Conservation (phyloP, 805 yeast species). For the Wickerhamomyces ciferrii region DNA sequence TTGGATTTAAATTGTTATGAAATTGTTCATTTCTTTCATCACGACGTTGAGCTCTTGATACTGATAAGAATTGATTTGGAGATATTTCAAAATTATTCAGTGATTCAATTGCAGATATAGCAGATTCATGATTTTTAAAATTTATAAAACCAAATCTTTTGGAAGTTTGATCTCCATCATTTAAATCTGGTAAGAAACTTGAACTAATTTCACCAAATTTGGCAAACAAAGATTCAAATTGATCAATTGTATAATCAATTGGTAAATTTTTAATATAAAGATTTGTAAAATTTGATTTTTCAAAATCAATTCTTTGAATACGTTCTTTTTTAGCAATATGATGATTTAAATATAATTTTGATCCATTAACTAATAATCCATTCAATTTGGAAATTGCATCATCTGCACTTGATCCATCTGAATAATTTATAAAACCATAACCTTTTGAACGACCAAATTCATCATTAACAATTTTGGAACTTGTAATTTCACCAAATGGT, state of each 20-base stretch:
- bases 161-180: constrained; percentile 3
- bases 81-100: constrained; percentile 39
- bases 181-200: constrained; percentile 45
- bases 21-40: constrained; percentile 19
- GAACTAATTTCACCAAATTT: constrained; percentile 45
- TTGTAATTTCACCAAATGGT: constrained; percentile 33
- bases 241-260: constrained; percentile 26
- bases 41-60: constrained; percentile 43
- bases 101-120: constrained; percentile 39
- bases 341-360: constrained; percentile 42
- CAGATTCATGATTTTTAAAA: constrained; percentile 39
- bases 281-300: constrained; percentile 41
- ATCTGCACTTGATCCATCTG: constrained; percentile 46
- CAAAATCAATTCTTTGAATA: constrained; percentile 36
- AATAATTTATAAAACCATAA: constrained; percentile 64
- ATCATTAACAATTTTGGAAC: constrained; percentile 42
- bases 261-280: constrained; percentile 49
- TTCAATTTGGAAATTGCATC: constrained; percentile 53
- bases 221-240: constrained; percentile 37
- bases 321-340: constrained; percentile 61
- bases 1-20: neutral
- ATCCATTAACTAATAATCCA: constrained; percentile 32
- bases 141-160: constrained; percentile 43
- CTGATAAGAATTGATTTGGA: constrained; percentile 21
- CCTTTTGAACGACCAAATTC: constrained; percentile 42